These are phyloP conservation scores for Pterocarpus santalinus DNA, from an alignment of 306 rosid genomes.

Conservation along the genomic window DNA sequence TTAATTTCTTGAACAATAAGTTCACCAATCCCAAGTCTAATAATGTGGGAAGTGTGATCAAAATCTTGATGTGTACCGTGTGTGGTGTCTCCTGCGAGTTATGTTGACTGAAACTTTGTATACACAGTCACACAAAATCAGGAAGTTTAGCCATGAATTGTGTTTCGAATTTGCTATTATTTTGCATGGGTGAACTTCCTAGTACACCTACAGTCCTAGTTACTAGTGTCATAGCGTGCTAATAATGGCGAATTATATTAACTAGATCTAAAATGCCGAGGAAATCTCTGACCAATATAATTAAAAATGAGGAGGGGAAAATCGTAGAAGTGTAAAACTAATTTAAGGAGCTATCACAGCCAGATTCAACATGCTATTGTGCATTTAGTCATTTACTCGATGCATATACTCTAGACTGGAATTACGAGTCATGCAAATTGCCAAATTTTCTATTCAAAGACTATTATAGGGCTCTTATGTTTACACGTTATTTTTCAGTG, in stretches of 20 bases:
- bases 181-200: not conserved
- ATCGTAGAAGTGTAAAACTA: not conserved
- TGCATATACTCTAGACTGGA: not conserved
- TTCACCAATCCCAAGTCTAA: too few species aligned
- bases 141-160: constrained; percentile 18
- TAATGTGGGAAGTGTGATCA: too few species aligned
- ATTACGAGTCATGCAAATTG: not conserved
- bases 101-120: not conserved
- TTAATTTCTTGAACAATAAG: not conserved
- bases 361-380: not conserved
- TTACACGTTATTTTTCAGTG: not conserved
- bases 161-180: not conserved
- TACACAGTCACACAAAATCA: not conserved
- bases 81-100: not conserved
- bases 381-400: not conserved
- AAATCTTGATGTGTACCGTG: not conserved
- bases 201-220: constrained; percentile 6
- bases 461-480: not conserved
- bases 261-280: not conserved
- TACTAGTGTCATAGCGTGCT: not conserved
- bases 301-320: not conserved
- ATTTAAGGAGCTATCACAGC: too few species aligned
- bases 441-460: not conserved
- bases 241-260: not conserved
- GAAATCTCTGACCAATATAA: not conserved